A percentile compares a stretch with the other conserved stretches of the same genome.
These are phyloP conservation scores for Podaxis sp. DNA, from an alignment of 768 basidiomycete species.

Conservation along the genomic window DNA sequence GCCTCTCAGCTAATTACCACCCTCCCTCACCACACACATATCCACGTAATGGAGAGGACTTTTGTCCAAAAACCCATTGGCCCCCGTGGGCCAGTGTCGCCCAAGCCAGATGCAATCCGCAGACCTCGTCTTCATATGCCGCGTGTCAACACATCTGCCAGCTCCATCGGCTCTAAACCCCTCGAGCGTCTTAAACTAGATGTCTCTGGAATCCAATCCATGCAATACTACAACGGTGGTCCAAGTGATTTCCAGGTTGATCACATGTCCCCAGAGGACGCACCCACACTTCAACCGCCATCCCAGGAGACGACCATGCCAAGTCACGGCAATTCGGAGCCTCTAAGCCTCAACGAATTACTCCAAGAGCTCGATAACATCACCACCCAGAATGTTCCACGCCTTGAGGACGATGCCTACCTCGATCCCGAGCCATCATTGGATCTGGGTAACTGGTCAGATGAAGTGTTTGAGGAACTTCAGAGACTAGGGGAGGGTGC, in stretches of 20 bases:
- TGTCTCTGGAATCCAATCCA: background rate
- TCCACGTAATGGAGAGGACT: slow-evolving; percentile 21
- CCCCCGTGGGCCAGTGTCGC: slow-evolving; percentile 37
- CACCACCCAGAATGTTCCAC: slow-evolving; percentile 12
- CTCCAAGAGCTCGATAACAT: slow-evolving; percentile 30
- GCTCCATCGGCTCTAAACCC: background rate
- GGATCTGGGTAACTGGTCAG: slow-evolving; percentile 48
- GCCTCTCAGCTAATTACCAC: slow-evolving; percentile 13
- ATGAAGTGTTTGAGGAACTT: slow-evolving; percentile 72
- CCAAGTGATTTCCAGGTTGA: slow-evolving; percentile 4
- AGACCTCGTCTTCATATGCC: background rate
- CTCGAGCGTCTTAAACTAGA: background rate
- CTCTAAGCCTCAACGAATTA: slow-evolving; percentile 34
- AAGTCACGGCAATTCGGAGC: slow-evolving; percentile 25
- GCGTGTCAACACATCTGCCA: background rate
- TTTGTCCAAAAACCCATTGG: slow-evolving; percentile 41
- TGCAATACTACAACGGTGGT: slow-evolving; percentile 3
- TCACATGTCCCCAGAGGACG: slow-evolving; percentile 9
- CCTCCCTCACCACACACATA: slow-evolving; percentile 25
- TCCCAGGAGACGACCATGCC: slow-evolving; percentile 26
- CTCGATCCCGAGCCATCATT: slow-evolving; percentile 15
- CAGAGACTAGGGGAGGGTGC: slow-evolving; percentile 88
- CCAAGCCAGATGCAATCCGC: background rate
- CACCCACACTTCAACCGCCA: slow-evolving; percentile 11
- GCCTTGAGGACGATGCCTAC: slow-evolving; percentile 21